Conservation (phyloP, 345 rosid species). For the Eucalyptus decipiens region DNA sequence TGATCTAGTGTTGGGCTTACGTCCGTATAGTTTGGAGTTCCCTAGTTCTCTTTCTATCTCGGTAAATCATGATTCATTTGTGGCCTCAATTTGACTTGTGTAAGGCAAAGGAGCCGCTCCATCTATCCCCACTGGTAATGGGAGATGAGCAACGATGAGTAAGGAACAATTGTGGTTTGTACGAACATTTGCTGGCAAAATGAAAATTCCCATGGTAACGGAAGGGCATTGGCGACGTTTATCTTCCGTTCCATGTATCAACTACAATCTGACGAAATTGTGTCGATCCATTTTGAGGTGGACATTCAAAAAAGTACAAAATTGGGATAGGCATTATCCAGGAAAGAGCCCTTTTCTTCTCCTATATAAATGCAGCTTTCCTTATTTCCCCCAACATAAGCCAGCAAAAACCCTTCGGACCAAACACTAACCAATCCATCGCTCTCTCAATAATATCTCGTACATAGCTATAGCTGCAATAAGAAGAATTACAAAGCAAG, state of each 20-base stretch:
- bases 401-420: neutral
- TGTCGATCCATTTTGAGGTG: neutral
- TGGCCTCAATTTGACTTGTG: neutral
- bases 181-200: neutral
- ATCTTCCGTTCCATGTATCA: neutral
- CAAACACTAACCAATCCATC: neutral
- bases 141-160: neutral
- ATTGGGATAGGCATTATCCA: neutral
- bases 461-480: neutral
- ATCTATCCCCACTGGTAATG: too few relatives aligned
- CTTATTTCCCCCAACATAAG: neutral
- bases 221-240: neutral
- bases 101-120: neutral
- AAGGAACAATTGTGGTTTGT: neutral
- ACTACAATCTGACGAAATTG: neutral
- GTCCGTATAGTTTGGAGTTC: neutral
- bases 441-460: neutral
- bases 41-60: neutral
- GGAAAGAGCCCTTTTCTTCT: neutral
- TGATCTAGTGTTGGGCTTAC: neutral
- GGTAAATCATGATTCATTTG: neutral
- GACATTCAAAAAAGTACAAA: neutral
- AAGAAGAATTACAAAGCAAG: neutral
- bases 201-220: neutral
- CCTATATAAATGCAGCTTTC: neutral